Percentiles rank a stretch among this genome's conserved stretches.
Evolutionary conservation across 139 green algal genomes (phyloP).

Genomic region (Protoeuglena noctilucae): DNA sequence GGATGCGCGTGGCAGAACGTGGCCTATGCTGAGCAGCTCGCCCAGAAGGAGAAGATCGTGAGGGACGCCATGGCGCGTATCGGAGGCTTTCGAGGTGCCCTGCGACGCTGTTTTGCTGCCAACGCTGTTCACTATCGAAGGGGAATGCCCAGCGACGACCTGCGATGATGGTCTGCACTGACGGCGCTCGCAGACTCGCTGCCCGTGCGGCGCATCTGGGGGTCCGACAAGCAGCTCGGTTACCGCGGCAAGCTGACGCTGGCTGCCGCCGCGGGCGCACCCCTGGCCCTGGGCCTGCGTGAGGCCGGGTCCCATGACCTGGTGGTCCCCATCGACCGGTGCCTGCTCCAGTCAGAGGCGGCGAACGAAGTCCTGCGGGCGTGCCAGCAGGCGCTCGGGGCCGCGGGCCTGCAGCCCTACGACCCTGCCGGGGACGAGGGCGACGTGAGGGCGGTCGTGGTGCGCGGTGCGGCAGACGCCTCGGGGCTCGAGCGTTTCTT

Average conservation of each 20-base stretch:
- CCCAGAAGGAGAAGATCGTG: conserved; percentile 31
- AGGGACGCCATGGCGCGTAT: background rate
- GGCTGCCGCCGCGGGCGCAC: too few species aligned
- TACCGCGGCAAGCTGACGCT: too few species aligned
- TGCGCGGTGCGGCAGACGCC: background rate
- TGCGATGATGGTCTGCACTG: conserved; percentile 12
- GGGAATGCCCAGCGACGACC: too few species aligned
- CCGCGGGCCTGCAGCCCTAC: conserved; percentile 11
- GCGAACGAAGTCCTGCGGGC: conserved; percentile 12
- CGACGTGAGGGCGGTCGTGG: background rate
- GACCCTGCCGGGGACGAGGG: conserved; percentile 13
- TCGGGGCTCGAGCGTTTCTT: background rate
- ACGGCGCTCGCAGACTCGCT: background rate
- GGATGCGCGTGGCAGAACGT: conserved; percentile 69
- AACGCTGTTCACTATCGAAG: too few species aligned
- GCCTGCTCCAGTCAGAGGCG: conserved; percentile 13
- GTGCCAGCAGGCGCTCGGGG: background rate
- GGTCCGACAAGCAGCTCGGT: too few species aligned
- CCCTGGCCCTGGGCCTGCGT: too few species aligned
- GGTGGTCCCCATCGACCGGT: conserved; percentile 8
- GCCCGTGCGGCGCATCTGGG: too few species aligned
- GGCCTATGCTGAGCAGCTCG: conserved; percentile 49
- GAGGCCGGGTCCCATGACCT: too few species aligned
- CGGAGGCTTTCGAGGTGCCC: background rate
- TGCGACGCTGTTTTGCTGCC: conserved; percentile 20